These are phyloP conservation scores for Lasiosphaeria hispida DNA, from an alignment of 495 filamentous ascomycete species.

Conservation along the genomic window DNA sequence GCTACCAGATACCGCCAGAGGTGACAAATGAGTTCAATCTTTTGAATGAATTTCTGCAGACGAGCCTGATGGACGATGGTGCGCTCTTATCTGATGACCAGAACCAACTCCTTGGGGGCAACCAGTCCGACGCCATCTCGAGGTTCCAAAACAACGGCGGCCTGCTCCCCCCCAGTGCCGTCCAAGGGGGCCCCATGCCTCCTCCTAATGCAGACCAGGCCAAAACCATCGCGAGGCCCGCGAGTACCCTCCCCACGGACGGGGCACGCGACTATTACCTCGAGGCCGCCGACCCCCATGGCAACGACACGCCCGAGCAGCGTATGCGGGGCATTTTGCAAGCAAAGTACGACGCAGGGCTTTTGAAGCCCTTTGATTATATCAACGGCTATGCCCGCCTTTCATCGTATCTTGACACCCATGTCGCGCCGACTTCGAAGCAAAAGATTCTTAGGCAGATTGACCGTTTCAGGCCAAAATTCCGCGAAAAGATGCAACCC, in stretches of 20 bases:
- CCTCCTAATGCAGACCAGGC: conserved; percentile 51
- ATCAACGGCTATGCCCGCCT: conserved; percentile 91
- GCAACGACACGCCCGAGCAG: conserved; percentile 87
- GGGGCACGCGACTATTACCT: conserved; percentile 94
- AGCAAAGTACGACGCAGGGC: conserved; percentile 91
- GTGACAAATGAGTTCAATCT: conserved; percentile 94
- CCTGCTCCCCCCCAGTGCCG: conserved; percentile 39
- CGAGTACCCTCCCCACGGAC: conserved; percentile 63
- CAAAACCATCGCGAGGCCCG: conserved; percentile 58
- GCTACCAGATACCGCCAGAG: conserved; percentile 94
- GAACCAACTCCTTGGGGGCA: conserved; percentile 35
- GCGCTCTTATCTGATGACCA: conserved; percentile 61
- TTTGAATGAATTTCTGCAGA: conserved; percentile 92
- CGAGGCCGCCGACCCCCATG: conserved; percentile 90
- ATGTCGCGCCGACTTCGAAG: conserved; percentile 74
- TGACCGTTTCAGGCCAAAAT: conserved; percentile 90
- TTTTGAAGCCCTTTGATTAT: conserved; percentile 96
- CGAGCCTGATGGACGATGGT: conserved; percentile 78
- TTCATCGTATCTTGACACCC: conserved; percentile 82
- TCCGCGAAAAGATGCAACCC: conserved; percentile 88
- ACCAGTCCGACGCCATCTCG: conserved; percentile 32
- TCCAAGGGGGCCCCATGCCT: conserved; percentile 40
- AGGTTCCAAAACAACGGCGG: conserved; percentile 37
- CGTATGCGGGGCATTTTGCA: conserved; percentile 92
- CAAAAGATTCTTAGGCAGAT: conserved; percentile 87